Base-by-base conservation (phyloP, 1,284 basidiomycete species). In the Apiotrichum sp. region DNA sequence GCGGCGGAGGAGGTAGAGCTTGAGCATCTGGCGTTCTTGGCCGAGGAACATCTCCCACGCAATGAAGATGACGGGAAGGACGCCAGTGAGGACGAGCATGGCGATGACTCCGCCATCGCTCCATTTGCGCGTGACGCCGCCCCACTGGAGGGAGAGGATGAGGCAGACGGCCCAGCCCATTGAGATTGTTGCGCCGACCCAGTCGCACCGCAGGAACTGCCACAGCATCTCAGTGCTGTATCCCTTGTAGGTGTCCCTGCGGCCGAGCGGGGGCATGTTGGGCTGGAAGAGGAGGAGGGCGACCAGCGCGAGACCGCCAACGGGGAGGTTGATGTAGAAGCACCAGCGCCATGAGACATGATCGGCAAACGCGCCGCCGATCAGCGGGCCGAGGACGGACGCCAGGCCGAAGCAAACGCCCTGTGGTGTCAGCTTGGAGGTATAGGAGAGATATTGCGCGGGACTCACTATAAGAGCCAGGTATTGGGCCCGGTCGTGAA, bases 341-440 rank as follows among this genome's bases (percentile, higher is more conserved):
- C 68, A 73, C 61, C 64, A 63, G 52, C 59, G 57, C 76, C 77
- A 78, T 1, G 67, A 65, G 32, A 75, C 73, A 53, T 76, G 71
- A 57, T 79, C 78, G 3, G 74, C 61, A 48, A 79, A 78, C 1
- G 73, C 78, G 16, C 79, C 78, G 14, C 77, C 77, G 3, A 78
- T 57, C 1, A 79, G 65, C 5, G 78, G 77, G 6, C 78, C 78
- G 36, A 77, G 58, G 45, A 78, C 70, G 33, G 65, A 71, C 3
- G 73, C 70, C 16, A 79, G 61, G 29, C 74, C 77, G 53, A 79
- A 78, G 52, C 76, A 59, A 5, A 59, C 31, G 22, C 58, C 58
- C 45, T 67, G 52, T 13, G 49, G 38, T 29, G 52, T 33, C n/a
- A 56, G n/a, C 67, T 6, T 3, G 6, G 3, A 47, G 29, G 10